Evolutionary conservation across 2,329 filamentous ascomycete species (phyloP).

Genomic region (Aspergillus flavus): DNA sequence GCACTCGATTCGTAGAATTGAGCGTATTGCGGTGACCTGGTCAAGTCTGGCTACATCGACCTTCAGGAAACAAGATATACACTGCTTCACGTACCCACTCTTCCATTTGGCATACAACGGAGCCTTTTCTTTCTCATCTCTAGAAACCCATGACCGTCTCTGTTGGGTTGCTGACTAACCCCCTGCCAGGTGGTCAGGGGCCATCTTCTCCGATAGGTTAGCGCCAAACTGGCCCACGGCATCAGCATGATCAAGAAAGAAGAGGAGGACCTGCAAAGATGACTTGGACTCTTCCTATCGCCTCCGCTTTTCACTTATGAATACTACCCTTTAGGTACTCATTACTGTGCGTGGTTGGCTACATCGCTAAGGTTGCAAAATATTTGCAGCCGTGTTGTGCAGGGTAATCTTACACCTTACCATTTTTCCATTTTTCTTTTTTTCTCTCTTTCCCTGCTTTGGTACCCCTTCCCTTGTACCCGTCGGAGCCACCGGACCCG

Average conservation of each 20-base stretch:
- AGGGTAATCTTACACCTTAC: background rate
- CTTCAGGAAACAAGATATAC: background rate
- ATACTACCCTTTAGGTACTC: background rate
- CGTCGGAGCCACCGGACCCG: constrained; percentile 25
- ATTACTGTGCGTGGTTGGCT: background rate
- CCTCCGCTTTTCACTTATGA: background rate
- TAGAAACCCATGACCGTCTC: background rate
- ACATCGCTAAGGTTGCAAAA: background rate
- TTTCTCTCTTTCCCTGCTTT: background rate
- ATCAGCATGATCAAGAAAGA: background rate
- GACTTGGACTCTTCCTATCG: background rate
- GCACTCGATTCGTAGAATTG: background rate
- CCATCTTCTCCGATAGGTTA: background rate
- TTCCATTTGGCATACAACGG: background rate
- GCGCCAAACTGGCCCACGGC: background rate
- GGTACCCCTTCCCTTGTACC: constrained; percentile 7
- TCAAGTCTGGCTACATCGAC: background rate
- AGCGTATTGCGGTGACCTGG: too few species aligned
- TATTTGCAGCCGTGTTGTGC: background rate
- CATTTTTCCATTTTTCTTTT: background rate
- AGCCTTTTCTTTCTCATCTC: too few species aligned
- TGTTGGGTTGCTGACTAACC: constrained; percentile 1
- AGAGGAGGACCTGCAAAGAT: background rate
- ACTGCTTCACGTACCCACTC: background rate
- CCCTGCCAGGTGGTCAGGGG: background rate